Evolutionary conservation across 1,284 basidiomycete species (phyloP).

Genomic region (Schizophyllum commune): DNA sequence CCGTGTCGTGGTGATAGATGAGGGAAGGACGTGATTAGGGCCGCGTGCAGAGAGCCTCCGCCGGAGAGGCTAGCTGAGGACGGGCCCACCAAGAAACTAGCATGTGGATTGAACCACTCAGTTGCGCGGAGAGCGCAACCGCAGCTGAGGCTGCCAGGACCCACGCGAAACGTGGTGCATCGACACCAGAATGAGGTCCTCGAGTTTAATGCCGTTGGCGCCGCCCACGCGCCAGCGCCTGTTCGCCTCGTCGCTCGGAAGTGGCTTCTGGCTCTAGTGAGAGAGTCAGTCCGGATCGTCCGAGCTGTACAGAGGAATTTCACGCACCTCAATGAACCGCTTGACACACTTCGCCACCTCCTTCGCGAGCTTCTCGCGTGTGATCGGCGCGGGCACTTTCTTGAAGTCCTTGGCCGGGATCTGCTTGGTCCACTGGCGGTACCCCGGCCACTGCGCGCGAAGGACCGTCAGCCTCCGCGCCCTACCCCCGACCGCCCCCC

Average conservation of each 20-base stretch:
- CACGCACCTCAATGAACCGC: conserved; percentile 41
- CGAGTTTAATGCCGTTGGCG: conserved; percentile 42
- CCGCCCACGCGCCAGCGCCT: conserved; percentile 51
- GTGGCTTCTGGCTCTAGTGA: background rate
- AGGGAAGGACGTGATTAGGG: too few species aligned
- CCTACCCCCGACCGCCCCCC: background rate
- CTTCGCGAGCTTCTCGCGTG: conserved; percentile 56
- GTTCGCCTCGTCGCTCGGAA: too few species aligned
- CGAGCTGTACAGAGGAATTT: background rate
- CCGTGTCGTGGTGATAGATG: too few species aligned
- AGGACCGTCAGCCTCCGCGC: background rate
- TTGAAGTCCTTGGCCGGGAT: conserved; percentile 73
- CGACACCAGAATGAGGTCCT: conserved; percentile 61
- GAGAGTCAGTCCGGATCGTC: conserved; percentile 4
- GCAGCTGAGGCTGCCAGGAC: conserved; percentile 70
- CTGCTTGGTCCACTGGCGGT: conserved; percentile 66
- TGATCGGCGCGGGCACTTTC: conserved; percentile 66
- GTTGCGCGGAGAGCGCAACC: conserved; percentile 32
- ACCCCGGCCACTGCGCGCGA: conserved; percentile 60
- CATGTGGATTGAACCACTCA: conserved; percentile 3
- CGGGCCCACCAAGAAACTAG: background rate
- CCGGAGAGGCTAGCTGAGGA: background rate
- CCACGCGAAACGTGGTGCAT: conserved; percentile 75
- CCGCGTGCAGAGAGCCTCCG: too few species aligned
- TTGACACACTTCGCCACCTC: conserved; percentile 59